Conservation (phyloP, 2,329 filamentous ascomycete genomes). For the Fusarium liriodendri region DNA sequence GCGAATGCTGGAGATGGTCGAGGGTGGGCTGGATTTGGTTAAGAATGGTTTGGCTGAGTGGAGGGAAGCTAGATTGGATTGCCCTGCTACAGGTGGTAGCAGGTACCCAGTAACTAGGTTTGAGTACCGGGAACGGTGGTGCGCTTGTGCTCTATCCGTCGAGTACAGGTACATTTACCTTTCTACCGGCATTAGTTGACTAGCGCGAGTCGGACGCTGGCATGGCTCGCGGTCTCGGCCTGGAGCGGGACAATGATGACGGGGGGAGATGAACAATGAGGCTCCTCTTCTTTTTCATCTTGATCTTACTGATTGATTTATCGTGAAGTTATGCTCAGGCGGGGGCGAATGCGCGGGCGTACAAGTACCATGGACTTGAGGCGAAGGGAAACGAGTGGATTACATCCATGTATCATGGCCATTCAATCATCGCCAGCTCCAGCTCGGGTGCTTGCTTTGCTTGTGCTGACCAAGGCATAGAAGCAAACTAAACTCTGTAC, state of each 20-base stretch:
- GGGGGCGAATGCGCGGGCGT: not conserved
- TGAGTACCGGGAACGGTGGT: constrained; percentile 22
- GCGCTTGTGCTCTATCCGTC: constrained; percentile 13
- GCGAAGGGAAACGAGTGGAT: not conserved
- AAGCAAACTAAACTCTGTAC: not conserved
- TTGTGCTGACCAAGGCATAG: constrained; percentile 29
- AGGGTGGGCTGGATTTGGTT: constrained; percentile 27
- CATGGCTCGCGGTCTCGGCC: constrained; percentile 28
- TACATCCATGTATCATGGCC: not conserved
- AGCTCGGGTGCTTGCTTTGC: not conserved
- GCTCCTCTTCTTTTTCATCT: not conserved
- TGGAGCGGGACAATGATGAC: constrained; percentile 21
- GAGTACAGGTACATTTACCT: constrained; percentile 34
- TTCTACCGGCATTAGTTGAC: constrained; percentile 11
- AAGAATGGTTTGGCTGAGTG: constrained; percentile 5
- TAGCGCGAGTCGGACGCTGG: constrained; percentile 19
- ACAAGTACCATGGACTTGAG: not conserved
- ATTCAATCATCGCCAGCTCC: not conserved
- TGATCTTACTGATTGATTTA: not conserved
- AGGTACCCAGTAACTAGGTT: not conserved
- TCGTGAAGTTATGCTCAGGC: constrained; percentile 15
- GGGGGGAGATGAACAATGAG: not conserved
- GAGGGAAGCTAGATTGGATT: constrained; percentile 24
- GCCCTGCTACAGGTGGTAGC: not conserved
- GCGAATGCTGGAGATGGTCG: constrained; percentile 35